phyloP scores from a whole-genome alignment of 257 asterid genomes.

The Forsythia suspensa region DNA sequence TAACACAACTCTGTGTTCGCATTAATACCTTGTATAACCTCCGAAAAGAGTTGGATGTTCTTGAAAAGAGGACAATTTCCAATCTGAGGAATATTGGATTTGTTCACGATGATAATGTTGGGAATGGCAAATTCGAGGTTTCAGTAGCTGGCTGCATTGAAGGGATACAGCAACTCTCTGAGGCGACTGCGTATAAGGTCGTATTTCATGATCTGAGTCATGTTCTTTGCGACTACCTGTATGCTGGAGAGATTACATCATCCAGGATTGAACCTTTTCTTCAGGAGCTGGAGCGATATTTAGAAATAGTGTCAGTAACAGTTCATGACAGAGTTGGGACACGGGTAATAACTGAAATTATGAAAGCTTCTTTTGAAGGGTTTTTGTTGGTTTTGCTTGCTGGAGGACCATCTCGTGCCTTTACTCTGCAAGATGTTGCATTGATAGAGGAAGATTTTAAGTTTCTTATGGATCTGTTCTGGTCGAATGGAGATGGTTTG shows the following conservation, averaged over 20 bases:
- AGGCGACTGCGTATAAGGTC: constrained; percentile 70
- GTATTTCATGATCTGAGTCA: constrained; percentile 69
- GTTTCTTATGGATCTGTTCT: constrained; percentile 70
- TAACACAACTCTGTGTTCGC: constrained; percentile 67
- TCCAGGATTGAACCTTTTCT: constrained; percentile 91
- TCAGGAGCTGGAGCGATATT: constrained; percentile 69
- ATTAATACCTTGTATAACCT: constrained; percentile 71
- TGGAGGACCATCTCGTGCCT: constrained; percentile 73
- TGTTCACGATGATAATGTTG: constrained; percentile 37
- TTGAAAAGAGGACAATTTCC: constrained; percentile 56
- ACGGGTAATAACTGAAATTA: constrained; percentile 72
- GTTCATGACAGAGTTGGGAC: constrained; percentile 86
- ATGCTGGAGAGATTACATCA: constrained; percentile 61
- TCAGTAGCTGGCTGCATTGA: constrained; percentile 69
- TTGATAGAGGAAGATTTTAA: constrained; percentile 72
- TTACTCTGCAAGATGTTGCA: constrained; percentile 51
- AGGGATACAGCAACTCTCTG: constrained; percentile 77
- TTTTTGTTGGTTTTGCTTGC: constrained; percentile 77
- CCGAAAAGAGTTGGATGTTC: constrained; percentile 69
- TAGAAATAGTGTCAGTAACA: constrained; percentile 68
- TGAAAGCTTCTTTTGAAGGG: constrained; percentile 92
- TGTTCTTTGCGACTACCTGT: constrained; percentile 60
- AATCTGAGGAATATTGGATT: constrained; percentile 56
- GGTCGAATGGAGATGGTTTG: constrained; percentile 94
- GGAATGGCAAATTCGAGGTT: constrained; percentile 51